A percentile compares a stretch with the other conserved stretches of the same genome.
Conservation (phyloP, 176 grass and related monocot genomes). For the Triticum aestivum region IWGSC_CS_RefSeq_v2.1 NC_057810.1:515895975-515896474, state of each 20-base stretch:
- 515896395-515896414: background rate
- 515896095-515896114: background rate
- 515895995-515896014: slow-evolving; percentile 72
- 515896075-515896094: background rate
- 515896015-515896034: slow-evolving; percentile 76
- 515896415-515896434: background rate
- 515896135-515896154: background rate
- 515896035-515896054: slow-evolving; percentile 67
- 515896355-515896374: slow-evolving; percentile 26
- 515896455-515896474: no score
- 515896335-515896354: slow-evolving; percentile 27
- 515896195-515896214: background rate
- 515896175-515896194: no score
- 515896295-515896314: background rate
- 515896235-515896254: slow-evolving; percentile 47
- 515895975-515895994: slow-evolving; percentile 34
- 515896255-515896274: slow-evolving; percentile 41
- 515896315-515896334: slow-evolving; percentile 12
- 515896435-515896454: background rate
- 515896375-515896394: slow-evolving; percentile 19
- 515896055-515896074: slow-evolving; percentile 38
- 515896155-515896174: no score
- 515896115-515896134: background rate
- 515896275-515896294: slow-evolving; percentile 35
- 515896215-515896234: slow-evolving; percentile 45